Evolutionary conservation across 2,329 filamentous ascomycete genomes (phyloP).

Genomic region (Xylariales sp.): DNA sequence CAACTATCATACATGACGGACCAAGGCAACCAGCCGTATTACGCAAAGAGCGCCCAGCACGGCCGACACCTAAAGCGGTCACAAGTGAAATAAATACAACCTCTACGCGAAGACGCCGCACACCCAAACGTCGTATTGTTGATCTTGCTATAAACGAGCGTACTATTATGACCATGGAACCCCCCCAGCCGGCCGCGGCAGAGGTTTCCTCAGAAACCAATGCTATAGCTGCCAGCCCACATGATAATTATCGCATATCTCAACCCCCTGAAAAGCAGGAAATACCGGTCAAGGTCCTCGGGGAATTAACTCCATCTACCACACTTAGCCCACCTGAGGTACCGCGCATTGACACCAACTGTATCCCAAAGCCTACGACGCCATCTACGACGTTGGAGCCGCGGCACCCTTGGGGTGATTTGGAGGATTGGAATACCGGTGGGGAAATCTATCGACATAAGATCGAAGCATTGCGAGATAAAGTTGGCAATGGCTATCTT

Average conservation of each 20-base stretch:
- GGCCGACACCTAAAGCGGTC: slow-evolving; percentile 61
- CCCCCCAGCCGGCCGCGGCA: slow-evolving; percentile 43
- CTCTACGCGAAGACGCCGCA: slow-evolving; percentile 70
- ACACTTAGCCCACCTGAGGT: slow-evolving; percentile 49
- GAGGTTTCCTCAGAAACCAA: slow-evolving; percentile 42
- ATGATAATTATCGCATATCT: slow-evolving; percentile 60
- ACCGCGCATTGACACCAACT: slow-evolving; percentile 54
- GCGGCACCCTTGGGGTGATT: slow-evolving; percentile 54
- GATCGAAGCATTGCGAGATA: slow-evolving; percentile 85
- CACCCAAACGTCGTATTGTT: slow-evolving; percentile 72
- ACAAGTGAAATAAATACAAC: slow-evolving; percentile 69
- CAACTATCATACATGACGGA: slow-evolving; percentile 66
- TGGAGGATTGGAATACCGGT: slow-evolving; percentile 72
- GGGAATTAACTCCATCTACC: slow-evolving; percentile 51
- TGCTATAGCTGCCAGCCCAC: slow-evolving; percentile 36
- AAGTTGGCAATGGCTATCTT: slow-evolving; percentile 88
- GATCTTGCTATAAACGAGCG: slow-evolving; percentile 69
- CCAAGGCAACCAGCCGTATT: slow-evolving; percentile 63
- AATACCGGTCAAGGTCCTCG: slow-evolving; percentile 46
- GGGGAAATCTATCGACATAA: slow-evolving; percentile 88
- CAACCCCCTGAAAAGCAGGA: slow-evolving; percentile 54
- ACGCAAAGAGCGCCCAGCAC: slow-evolving; percentile 66
- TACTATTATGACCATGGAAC: slow-evolving; percentile 21
- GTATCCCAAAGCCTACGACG: slow-evolving; percentile 51
- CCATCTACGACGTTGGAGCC: slow-evolving; percentile 50